Conservation (phyloP, 2,329 filamentous ascomycete genomes). For the Botrytis aclada region DNA sequence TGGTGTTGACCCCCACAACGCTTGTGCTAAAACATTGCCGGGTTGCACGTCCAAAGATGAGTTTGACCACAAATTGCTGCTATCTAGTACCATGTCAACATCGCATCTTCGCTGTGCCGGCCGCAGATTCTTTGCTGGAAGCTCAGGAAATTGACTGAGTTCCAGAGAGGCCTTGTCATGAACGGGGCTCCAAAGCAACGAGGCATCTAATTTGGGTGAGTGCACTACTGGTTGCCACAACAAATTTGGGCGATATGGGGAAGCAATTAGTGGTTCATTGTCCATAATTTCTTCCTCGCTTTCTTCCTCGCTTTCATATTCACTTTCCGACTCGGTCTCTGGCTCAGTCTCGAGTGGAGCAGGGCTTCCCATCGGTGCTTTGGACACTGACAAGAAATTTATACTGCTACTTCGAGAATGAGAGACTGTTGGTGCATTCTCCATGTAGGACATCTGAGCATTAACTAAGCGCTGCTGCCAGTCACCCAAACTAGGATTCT, state of each 20-base stretch:
- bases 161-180: not conserved
- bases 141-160: constrained; percentile 22
- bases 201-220: not conserved
- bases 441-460: constrained; percentile 46
- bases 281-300: constrained; percentile 11
- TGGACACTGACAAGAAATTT: constrained; percentile 43
- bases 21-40: constrained; percentile 23
- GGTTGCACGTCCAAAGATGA: constrained; percentile 21
- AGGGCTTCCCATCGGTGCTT: constrained; percentile 47
- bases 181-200: not conserved
- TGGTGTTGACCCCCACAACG: constrained; percentile 35
- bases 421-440: constrained; percentile 39
- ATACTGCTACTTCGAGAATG: constrained; percentile 41
- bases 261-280: not conserved
- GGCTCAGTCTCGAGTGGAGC: constrained; percentile 52
- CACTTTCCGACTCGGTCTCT: constrained; percentile 20
- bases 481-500: constrained; percentile 39
- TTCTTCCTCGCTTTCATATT: not conserved
- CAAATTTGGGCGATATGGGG: not conserved
- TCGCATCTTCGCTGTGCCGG: constrained; percentile 27
- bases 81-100: constrained; percentile 28
- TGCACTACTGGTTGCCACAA: constrained; percentile 6
- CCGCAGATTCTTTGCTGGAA: constrained; percentile 34
- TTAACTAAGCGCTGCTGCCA: constrained; percentile 48
- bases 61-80: constrained; percentile 35